Conservation (phyloP, 306 rosid species). For the Cercis canadensis region DNA sequence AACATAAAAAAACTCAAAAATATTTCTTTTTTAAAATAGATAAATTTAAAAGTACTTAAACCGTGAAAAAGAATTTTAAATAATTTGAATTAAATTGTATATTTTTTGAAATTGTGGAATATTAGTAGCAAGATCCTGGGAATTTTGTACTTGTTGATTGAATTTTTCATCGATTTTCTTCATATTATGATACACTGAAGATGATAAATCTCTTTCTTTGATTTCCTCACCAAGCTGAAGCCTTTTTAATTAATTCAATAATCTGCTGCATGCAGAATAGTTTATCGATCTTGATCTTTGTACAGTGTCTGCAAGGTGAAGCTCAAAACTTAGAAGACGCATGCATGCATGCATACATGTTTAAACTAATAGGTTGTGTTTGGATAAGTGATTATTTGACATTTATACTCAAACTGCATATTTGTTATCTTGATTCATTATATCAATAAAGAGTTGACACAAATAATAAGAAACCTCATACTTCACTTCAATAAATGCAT, state of each 20-base stretch:
- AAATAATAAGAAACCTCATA: not conserved
- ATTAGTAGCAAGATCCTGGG: slow-evolving; percentile 38
- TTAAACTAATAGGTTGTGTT: slow-evolving; percentile 8
- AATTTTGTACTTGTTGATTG: slow-evolving; percentile 46
- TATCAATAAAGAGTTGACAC: not conserved
- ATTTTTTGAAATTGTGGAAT: no score
- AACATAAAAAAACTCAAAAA: no score
- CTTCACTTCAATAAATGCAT: no score
- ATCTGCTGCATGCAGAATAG: slow-evolving; percentile 78
- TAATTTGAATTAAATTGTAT: no score
- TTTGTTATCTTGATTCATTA: slow-evolving; percentile 4
- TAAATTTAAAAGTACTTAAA: no score
- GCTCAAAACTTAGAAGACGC: slow-evolving; percentile 19
- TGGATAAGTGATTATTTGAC: slow-evolving; percentile 2
- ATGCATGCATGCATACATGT: not conserved
- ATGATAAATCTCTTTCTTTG: slow-evolving; percentile 40
- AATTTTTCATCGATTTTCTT: slow-evolving; percentile 45
- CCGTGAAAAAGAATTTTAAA: no score
- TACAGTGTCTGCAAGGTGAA: slow-evolving; percentile 48
- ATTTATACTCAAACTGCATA: slow-evolving; percentile 1
- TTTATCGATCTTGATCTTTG: slow-evolving; percentile 50
- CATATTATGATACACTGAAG: slow-evolving; percentile 42
- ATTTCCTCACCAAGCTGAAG: slow-evolving; percentile 55
- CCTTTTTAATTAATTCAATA: slow-evolving; percentile 65
- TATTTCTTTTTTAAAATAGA: no score